Percentiles rank a stretch among this genome's conserved stretches.
phyloP scores from a whole-genome alignment of 257 asterid genomes.

The Rubia yunnanensis region DNA sequence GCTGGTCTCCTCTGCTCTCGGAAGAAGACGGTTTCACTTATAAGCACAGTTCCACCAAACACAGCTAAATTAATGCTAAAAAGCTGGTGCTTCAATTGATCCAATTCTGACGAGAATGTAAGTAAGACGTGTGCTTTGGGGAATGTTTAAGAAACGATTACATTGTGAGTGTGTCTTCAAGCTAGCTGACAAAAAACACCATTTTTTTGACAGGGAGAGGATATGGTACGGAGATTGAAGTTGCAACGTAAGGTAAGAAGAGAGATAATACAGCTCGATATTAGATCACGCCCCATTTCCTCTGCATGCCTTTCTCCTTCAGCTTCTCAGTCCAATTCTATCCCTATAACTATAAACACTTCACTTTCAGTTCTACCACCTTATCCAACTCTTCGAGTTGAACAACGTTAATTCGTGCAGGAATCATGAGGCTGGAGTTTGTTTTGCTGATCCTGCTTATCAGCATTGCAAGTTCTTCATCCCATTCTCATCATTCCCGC shows the following conservation, averaged over 20 bases:
- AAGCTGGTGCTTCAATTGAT: not conserved
- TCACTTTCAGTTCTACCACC: not conserved
- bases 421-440: conserved; percentile 17
- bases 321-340: conserved; percentile 14
- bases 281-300: conserved; percentile 10
- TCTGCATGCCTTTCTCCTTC: conserved; percentile 29
- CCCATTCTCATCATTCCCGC: conserved; percentile 10
- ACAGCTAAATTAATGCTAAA: no score
- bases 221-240: no score
- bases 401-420: not conserved
- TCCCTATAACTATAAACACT: not conserved
- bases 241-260: conserved; percentile 13
- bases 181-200: not conserved
- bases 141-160: not conserved
- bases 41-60: no score
- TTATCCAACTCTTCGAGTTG: not conserved
- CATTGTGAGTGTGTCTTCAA: not conserved
- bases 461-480: conserved; percentile 16
- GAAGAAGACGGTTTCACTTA: no score
- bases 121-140: not conserved
- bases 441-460: conserved; percentile 21
- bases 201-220: conserved; percentile 1
- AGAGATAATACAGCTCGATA: conserved; percentile 23
- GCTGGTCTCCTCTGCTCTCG: no score
- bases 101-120: conserved; percentile 4